Base-by-base conservation (phyloP, 2,329 filamentous ascomycete genomes). In the Penicillium sp. region DNA sequence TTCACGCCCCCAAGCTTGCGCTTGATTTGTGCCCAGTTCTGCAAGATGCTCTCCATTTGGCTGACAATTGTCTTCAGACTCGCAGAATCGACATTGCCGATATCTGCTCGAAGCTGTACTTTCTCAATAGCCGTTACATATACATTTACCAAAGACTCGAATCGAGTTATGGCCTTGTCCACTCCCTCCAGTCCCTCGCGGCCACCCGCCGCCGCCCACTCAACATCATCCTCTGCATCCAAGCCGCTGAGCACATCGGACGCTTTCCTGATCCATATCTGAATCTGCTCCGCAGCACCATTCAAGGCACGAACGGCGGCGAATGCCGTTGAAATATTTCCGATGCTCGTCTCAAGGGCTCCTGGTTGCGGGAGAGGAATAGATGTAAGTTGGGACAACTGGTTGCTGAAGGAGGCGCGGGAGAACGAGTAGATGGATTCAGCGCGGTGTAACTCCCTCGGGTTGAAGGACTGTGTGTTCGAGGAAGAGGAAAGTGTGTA, bases 81-180 rank as follows among this genome's bases (percentile, higher is more conserved):
- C 14, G 88, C 83, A 8, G 85, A 73, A 4, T 89, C 82, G 22
- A 97, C 87, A 11, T 78, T 80, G 14, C 78, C 77, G 57, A 97
- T 90, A 68, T 99, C 94, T 1, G 80, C 71, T 12, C 94, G 88
- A 47, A 82, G 77, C 73, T 97, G 92, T 41, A 99, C 80, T 58
- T 92, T 87, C 70, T 97, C 94, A 65, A 97, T 97, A n/a, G 93
- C 92, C 56, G 86, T 83, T 51, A 97, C 89, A 69, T 97, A 99
- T 61, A 96, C 90, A 65, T 92, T 90, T 69, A 97, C 91, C 53
- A 99, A 80, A 49, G 87, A 85, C 69, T 96, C 92, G 67, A 97
- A 99, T 48, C 89, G 87, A 35, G 82, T 79, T 57, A 97, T 93
- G 22, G 93, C 84, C 49, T 78, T 79, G 60, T 87, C 83, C 3